These are phyloP conservation scores for Dictyostelium citrinum DNA, from an alignment of 78 protist species.

Conservation along the genomic window DNA sequence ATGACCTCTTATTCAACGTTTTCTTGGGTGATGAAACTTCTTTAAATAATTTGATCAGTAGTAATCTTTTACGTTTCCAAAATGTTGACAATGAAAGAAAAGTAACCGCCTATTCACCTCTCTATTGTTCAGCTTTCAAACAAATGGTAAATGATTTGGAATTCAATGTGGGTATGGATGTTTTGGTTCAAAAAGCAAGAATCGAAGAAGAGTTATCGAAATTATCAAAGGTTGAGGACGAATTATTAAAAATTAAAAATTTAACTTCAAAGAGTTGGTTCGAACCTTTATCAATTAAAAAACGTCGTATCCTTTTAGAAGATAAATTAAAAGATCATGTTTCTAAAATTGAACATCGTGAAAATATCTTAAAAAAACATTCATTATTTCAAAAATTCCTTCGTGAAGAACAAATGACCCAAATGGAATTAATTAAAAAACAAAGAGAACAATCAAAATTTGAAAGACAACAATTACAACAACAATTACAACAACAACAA, in stretches of 20 bases:
- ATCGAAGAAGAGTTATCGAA: conserved; percentile 54
- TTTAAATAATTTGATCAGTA: conserved; percentile 16
- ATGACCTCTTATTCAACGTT: conserved; percentile 46
- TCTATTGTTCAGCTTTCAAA: conserved; percentile 49
- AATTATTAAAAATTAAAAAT: conserved; percentile 42
- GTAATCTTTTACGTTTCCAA: conserved; percentile 36
- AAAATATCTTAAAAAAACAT: conserved; percentile 44
- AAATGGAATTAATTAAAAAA: neutral
- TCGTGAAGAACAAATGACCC: neutral
- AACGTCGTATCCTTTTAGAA: conserved; percentile 34
- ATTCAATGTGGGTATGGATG: conserved; percentile 75
- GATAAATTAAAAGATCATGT: conserved; percentile 72
- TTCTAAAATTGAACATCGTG: conserved; percentile 38
- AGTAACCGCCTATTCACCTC: conserved; percentile 64
- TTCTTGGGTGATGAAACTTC: conserved; percentile 64
- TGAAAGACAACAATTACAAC: neutral
- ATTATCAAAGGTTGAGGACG: conserved; percentile 57
- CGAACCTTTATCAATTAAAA: conserved; percentile 15
- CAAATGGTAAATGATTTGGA: conserved; percentile 63
- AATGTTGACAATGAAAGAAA: conserved; percentile 28
- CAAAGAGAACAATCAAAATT: neutral
- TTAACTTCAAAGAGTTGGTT: conserved; percentile 38
- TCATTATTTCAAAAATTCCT: conserved; percentile 18
- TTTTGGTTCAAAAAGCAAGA: conserved; percentile 61
- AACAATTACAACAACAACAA: neutral